These are phyloP conservation scores for Ophiocordyceps camponoti-saundersi DNA, from an alignment of 2,329 filamentous ascomycete genomes.

Conservation along the genomic window DNA sequence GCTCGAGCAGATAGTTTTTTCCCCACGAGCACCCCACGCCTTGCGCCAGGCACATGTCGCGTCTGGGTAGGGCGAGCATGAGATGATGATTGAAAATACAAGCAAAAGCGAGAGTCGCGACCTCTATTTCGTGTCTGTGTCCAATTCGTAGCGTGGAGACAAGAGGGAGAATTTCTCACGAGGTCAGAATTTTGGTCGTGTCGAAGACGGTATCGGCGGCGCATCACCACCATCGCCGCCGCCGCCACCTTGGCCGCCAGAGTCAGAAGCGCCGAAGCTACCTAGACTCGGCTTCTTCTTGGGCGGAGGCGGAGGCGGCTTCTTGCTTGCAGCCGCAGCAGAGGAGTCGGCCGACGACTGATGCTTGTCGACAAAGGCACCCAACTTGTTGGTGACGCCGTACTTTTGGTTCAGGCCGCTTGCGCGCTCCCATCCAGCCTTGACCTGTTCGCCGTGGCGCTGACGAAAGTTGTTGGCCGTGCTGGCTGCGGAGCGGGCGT, in stretches of 20 bases:
- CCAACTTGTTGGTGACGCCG: constrained; percentile 26
- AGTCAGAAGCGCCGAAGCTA: constrained; percentile 4
- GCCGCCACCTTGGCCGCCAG: too few relatives aligned
- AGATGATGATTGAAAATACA: neutral
- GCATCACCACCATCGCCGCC: constrained; percentile 20
- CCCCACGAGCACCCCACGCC: neutral
- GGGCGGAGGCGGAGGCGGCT: constrained; percentile 30
- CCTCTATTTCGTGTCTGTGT: neutral
- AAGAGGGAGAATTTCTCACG: too few relatives aligned
- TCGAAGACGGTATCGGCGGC: constrained; percentile 35
- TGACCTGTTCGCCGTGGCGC: constrained; percentile 51
- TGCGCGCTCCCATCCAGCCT: constrained; percentile 38
- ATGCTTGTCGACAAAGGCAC: constrained; percentile 9
- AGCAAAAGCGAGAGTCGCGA: neutral
- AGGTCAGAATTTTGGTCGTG: constrained; percentile 27
- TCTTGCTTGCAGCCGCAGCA: constrained; percentile 19
- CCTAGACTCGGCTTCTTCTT: constrained; percentile 32
- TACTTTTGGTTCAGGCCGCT: constrained; percentile 45
- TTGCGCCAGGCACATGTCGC: neutral
- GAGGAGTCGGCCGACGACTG: constrained; percentile 2
- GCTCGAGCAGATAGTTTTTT: neutral
- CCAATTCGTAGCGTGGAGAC: too few relatives aligned
- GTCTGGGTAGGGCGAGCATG: neutral
- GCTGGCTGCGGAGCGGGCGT: constrained; percentile 38
- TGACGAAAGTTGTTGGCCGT: constrained; percentile 55